phyloP scores from a whole-genome alignment of 192 early-diverging fungal genomes.

The Coemansia sp. region DNA sequence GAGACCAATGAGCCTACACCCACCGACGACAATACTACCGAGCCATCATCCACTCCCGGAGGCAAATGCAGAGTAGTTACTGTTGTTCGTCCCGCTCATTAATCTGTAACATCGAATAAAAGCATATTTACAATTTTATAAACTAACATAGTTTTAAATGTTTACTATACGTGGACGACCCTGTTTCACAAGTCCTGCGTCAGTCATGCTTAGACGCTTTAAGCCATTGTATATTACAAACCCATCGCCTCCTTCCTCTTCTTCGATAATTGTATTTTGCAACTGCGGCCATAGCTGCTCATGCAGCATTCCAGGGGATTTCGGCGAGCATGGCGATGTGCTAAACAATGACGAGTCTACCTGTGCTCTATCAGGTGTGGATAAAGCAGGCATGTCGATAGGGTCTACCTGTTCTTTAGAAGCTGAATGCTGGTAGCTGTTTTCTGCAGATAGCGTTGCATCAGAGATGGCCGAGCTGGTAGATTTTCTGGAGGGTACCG shows the following conservation, averaged over 20 bases:
- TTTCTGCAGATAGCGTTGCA: neutral
- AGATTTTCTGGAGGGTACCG: neutral
- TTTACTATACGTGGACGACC: constrained; percentile 41
- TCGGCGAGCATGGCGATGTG: constrained; percentile 18
- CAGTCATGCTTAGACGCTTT: constrained; percentile 35
- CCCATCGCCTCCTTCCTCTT: constrained; percentile 37
- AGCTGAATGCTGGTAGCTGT: neutral
- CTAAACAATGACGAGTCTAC: neutral
- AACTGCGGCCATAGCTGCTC: constrained; percentile 24
- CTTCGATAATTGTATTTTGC: constrained; percentile 18
- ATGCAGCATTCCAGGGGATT: constrained; percentile 13
- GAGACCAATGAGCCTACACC: neutral
- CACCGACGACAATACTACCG: neutral
- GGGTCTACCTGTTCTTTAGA: neutral
- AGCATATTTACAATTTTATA: neutral
- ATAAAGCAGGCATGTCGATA: neutral
- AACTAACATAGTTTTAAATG: constrained; percentile 10
- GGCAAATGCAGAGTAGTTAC: constrained; percentile 6
- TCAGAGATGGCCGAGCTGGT: constrained; percentile 6
- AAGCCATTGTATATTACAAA: constrained; percentile 41
- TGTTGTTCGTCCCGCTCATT: neutral
- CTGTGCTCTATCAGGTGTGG: neutral
- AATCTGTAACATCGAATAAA: neutral
- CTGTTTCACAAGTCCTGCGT: constrained; percentile 17
- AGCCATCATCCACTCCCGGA: neutral